Base-by-base conservation (phyloP, 148 eudicot genomes). In the Silene uniflora region DNA sequence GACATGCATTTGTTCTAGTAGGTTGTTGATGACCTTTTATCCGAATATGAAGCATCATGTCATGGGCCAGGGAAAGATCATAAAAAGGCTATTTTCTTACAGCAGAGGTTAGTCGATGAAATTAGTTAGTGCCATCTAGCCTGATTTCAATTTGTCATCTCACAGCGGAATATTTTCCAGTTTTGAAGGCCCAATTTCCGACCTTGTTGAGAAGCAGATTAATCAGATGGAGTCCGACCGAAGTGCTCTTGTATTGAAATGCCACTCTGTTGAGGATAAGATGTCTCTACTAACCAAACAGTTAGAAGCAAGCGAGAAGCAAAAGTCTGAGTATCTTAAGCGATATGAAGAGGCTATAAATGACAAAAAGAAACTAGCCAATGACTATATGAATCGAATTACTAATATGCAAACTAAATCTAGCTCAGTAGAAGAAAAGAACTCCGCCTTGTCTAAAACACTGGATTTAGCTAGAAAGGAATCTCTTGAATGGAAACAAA, bases 51-150 rank as follows among this genome's bases (percentile, higher is more conserved):
- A 72, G 78, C 88, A 52, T 76, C 92, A 62, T 91, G 86, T 69
- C 91, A 94, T 82, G 97, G 98, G 60, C 97, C 99, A 44, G 92
- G 89, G 69, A 96, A 96, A 79, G 93, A 97, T 90, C 75, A 67
- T 67, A 96, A 81, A 68, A 79, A 87, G 80, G 79, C 87, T 49
- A 63, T 64, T 21, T 92, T 92, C 82, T 79, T 96, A 69, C 90
- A 84, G 73, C 88, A 92, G 66, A 96, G 97, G 99, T 95, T 74
- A 69, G 85, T 79, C 61, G 73, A 63, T 39, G 24, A n/a, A 10
- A 39, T 67, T 71, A 61, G 29, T 27, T 35, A 4, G 23, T 78
- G 75, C 13, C 58, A 24, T 42, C 6, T 42, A 71, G 63, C 60
- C 24, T 35, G 77, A 17, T 27, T 16, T 56, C 23, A 54, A 22